These are phyloP conservation scores for Mortierella sp. DNA, from an alignment of 371 early-diverging fungal species.

Conservation along the genomic window DNA sequence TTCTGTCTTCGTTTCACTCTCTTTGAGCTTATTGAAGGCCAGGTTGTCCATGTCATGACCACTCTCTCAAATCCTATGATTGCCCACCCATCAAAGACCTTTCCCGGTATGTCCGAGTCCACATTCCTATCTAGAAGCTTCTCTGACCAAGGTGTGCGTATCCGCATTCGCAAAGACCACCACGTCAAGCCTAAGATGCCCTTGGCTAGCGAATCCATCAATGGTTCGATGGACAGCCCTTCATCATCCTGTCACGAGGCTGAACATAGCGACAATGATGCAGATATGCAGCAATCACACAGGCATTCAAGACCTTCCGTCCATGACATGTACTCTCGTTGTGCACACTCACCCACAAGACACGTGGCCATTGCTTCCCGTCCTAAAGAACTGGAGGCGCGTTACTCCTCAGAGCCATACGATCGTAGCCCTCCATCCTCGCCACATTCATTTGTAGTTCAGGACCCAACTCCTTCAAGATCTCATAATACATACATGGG, in stretches of 20 bases:
- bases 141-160: slow-evolving; percentile 96
- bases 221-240: slow-evolving; percentile 41
- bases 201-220: slow-evolving; percentile 9
- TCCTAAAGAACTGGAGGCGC: slow-evolving; percentile 12
- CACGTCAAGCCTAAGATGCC: slow-evolving; percentile 53
- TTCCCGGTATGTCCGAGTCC: slow-evolving; percentile 95
- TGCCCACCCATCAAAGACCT: slow-evolving; percentile 93
- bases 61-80: slow-evolving; percentile 83
- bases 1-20: slow-evolving; percentile 92
- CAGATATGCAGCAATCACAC: slow-evolving; percentile 12
- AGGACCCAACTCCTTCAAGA: slow-evolving; percentile 18
- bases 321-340: slow-evolving; percentile 1
- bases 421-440: slow-evolving; percentile 36
- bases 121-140: slow-evolving; percentile 90
- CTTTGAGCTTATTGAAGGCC: slow-evolving; percentile 87
- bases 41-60: slow-evolving; percentile 86
- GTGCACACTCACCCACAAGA: neutral
- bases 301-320: slow-evolving; percentile 21
- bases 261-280: slow-evolving; percentile 40
- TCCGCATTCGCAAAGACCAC: slow-evolving; percentile 86
- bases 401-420: slow-evolving; percentile 19
- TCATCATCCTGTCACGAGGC: slow-evolving; percentile 37
- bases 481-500: slow-evolving; percentile 12
- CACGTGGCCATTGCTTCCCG: slow-evolving; percentile 31
- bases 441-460: slow-evolving; percentile 4